A percentile compares a stretch with the other conserved stretches of the same genome.
Conservation (phyloP, 2,329 filamentous ascomycete genomes). For the Lachnellula arida region DNA sequence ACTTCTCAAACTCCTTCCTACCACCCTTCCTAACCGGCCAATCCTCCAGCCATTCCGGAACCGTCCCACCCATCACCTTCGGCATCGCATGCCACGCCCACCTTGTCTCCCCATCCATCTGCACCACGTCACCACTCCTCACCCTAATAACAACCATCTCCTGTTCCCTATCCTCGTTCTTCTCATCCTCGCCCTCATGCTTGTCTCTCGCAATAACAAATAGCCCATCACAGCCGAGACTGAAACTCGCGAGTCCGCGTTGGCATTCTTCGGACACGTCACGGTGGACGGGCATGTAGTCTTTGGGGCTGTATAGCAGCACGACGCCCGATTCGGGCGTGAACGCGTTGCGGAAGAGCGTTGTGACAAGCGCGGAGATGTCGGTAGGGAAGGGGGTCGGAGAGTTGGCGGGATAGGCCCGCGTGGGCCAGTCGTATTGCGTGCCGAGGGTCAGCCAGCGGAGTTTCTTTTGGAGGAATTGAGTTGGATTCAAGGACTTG, state of each 20-base stretch:
- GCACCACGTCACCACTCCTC: conserved; percentile 81
- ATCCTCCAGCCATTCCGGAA: conserved; percentile 65
- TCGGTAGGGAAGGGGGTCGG: conserved; percentile 73
- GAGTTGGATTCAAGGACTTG: conserved; percentile 64
- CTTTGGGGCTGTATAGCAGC: conserved; percentile 85
- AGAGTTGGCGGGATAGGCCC: conserved; percentile 63
- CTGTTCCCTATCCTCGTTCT: conserved; percentile 27
- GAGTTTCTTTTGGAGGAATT: conserved; percentile 73
- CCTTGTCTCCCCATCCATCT: conserved; percentile 77
- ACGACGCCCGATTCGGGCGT: conserved; percentile 83
- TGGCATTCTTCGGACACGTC: conserved; percentile 85
- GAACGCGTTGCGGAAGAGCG: conserved; percentile 66
- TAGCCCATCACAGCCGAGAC: conserved; percentile 82
- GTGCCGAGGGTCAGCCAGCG: conserved; percentile 92
- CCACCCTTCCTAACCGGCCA: conserved; percentile 57
- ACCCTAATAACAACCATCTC: conserved; percentile 57
- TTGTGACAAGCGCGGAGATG: conserved; percentile 61
- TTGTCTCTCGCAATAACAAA: conserved; percentile 69
- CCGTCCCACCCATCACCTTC: conserved; percentile 75
- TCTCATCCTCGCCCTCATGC: conserved; percentile 15
- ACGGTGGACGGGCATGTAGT: conserved; percentile 87
- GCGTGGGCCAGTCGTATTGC: conserved; percentile 92
- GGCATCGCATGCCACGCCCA: conserved; percentile 97
- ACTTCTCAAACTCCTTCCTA: conserved; percentile 49
- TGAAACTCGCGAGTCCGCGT: conserved; percentile 75